These are phyloP conservation scores for Ceratobasidium sp. DNA, from an alignment of 1,284 basidiomycete genomes.

Conservation along the genomic window DNA sequence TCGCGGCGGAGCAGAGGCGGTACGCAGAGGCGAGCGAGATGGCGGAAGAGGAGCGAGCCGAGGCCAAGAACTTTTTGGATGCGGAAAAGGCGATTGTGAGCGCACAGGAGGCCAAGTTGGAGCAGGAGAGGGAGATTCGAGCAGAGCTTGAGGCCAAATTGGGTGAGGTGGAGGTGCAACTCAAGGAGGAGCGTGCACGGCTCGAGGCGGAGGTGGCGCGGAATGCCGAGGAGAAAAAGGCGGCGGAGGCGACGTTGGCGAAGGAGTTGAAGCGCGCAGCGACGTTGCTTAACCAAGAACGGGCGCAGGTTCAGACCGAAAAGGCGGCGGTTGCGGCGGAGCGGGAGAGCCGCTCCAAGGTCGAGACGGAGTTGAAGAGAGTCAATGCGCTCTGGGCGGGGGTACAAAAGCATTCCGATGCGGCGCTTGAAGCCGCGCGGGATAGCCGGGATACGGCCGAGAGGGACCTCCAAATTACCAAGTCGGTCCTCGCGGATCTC, in stretches of 20 bases:
- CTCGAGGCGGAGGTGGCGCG: conserved; percentile 7
- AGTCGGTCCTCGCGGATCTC: not conserved
- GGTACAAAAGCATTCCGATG: not conserved
- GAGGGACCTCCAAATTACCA: not conserved
- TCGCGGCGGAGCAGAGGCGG: conserved; percentile 24
- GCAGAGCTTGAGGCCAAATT: conserved; percentile 28
- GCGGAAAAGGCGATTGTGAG: conserved; percentile 33
- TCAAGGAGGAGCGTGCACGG: conserved; percentile 15
- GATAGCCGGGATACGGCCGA: not conserved
- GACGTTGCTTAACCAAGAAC: not conserved
- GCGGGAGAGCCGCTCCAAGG: not conserved
- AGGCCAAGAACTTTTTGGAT: conserved; percentile 40
- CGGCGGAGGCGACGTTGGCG: not conserved
- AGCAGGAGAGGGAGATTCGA: conserved; percentile 20
- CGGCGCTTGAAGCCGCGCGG: no score
- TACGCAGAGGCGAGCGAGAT: conserved; percentile 20
- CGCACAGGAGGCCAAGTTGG: conserved; percentile 32
- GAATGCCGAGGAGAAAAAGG: conserved; percentile 21
- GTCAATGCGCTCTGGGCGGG: not conserved
- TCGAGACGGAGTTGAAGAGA: not conserved
- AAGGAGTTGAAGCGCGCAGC: conserved; percentile 1
- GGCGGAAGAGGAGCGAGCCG: conserved; percentile 24
- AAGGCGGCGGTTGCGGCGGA: conserved; percentile 1
- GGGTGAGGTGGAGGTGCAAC: conserved; percentile 10
- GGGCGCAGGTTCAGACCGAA: conserved; percentile 17